phyloP scores from a whole-genome alignment of 177 flowering plant species.

The Tripterygium wilfordii region DNA sequence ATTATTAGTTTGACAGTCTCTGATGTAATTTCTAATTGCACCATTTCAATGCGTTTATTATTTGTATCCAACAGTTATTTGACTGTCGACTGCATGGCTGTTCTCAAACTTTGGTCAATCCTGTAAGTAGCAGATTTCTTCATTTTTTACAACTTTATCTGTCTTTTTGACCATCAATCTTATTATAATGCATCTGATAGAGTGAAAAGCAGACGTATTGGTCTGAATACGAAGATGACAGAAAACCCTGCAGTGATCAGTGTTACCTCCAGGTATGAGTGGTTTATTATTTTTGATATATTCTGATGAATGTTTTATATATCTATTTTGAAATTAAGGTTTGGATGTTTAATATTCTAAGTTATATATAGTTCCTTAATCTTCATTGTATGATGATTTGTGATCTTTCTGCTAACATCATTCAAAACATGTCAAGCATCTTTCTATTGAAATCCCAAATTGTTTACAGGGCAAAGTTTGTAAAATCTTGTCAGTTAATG shows the following conservation, averaged over 20 bases:
- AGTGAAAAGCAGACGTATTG: conserved; percentile 58
- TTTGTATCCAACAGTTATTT: conserved; percentile 55
- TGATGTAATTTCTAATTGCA: background rate
- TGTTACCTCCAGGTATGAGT: conserved; percentile 70
- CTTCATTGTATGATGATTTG: no score
- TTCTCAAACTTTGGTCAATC: conserved; percentile 60
- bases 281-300: conserved; percentile 4
- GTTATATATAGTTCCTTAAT: no score
- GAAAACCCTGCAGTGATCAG: conserved; percentile 81
- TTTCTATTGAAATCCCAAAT: no score
- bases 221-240: conserved; percentile 56
- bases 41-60: conserved; percentile 7
- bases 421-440: no score
- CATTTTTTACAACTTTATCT: background rate
- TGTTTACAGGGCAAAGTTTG: no score
- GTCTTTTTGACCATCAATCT: conserved; percentile 6
- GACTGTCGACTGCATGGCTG: conserved; percentile 98
- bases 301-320: background rate
- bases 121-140: conserved; percentile 47
- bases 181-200: conserved; percentile 35
- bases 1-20: background rate
- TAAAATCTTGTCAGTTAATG: no score
- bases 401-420: no score
- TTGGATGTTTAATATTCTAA: no score
- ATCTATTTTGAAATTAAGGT: no score